These are phyloP conservation scores for Pleurotus djamor DNA, from an alignment of 768 basidiomycete species.

Conservation along the genomic window DNA sequence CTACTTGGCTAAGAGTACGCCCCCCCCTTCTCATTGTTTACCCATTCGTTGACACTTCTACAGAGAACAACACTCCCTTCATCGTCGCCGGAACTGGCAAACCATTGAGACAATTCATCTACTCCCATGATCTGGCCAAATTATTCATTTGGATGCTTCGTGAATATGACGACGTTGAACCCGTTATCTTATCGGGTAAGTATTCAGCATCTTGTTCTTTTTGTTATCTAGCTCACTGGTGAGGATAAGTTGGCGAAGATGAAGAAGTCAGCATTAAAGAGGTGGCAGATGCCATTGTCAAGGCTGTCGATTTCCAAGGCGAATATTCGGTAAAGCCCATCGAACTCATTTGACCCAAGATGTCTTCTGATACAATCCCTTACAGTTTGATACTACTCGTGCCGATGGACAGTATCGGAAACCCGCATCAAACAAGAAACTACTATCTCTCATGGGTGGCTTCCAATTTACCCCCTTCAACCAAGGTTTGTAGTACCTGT, in stretches of 20 bases:
- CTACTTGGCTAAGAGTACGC: conserved; percentile 82
- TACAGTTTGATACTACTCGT: conserved; percentile 77
- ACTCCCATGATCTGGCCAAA: conserved; percentile 93
- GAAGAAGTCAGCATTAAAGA: conserved; percentile 93
- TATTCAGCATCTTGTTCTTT: neutral
- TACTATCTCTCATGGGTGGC: conserved; percentile 69
- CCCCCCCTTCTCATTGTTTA: neutral
- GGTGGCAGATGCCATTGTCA: conserved; percentile 89
- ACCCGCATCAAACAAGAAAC: conserved; percentile 91
- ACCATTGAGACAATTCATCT: conserved; percentile 96
- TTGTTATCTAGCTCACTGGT: neutral
- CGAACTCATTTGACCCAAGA: neutral
- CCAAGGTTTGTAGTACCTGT: conserved; percentile 44
- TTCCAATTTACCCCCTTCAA: conserved; percentile 95
- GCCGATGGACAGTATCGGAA: conserved; percentile 97
- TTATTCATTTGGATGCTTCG: conserved; percentile 91
- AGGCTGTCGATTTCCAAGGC: conserved; percentile 75
- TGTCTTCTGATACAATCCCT: neutral
- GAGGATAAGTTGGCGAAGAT: conserved; percentile 81
- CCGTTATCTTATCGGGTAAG: conserved; percentile 85
- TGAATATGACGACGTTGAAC: conserved; percentile 91
- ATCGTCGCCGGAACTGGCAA: conserved; percentile 88
- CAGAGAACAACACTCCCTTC: conserved; percentile 83
- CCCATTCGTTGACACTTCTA: neutral
- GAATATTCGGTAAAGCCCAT: conserved; percentile 57